phyloP scores from a whole-genome alignment of 148 eudicot genomes.

The Rhododendron kiyosumense region DNA sequence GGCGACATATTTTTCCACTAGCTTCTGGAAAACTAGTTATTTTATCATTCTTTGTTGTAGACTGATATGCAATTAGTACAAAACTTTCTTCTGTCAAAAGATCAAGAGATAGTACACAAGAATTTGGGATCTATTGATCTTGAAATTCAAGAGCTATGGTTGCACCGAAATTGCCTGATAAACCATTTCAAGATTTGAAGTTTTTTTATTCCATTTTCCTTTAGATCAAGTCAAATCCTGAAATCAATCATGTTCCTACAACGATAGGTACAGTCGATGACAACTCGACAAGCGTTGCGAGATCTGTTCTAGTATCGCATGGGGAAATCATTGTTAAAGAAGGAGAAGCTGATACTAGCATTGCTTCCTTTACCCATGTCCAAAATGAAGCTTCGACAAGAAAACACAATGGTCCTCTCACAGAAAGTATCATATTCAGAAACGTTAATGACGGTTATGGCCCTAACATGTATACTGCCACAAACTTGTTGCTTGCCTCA shows the following conservation, averaged over 20 bases:
- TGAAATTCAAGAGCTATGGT: too few species aligned
- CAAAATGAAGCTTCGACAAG: slow-evolving; percentile 16
- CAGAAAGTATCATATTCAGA: slow-evolving; percentile 49
- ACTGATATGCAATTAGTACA: too few species aligned
- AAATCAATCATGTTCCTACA: slow-evolving; percentile 13
- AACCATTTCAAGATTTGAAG: neutral
- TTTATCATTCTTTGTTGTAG: too few species aligned
- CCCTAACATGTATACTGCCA: slow-evolving; percentile 22
- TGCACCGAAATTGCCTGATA: too few species aligned
- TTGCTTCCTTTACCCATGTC: slow-evolving; percentile 13
- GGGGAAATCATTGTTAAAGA: slow-evolving; percentile 13
- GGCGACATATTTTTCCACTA: too few species aligned
- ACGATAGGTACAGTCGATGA: slow-evolving; percentile 20
- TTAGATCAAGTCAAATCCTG: neutral
- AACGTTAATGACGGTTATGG: slow-evolving; percentile 22
- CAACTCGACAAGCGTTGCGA: slow-evolving; percentile 6
- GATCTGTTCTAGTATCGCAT: slow-evolving; percentile 9
- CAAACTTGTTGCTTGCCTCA: slow-evolving; percentile 20
- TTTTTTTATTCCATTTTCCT: neutral
- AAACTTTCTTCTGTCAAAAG: too few species aligned
- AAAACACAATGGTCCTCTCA: slow-evolving; percentile 34
- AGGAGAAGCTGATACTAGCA: slow-evolving; percentile 12
- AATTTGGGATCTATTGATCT: too few species aligned
- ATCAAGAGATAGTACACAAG: too few species aligned
- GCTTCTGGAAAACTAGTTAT: too few species aligned